These are phyloP conservation scores for Ascoidea rubescens DNA, from an alignment of 805 yeast species.

Conservation along the genomic window DNA sequence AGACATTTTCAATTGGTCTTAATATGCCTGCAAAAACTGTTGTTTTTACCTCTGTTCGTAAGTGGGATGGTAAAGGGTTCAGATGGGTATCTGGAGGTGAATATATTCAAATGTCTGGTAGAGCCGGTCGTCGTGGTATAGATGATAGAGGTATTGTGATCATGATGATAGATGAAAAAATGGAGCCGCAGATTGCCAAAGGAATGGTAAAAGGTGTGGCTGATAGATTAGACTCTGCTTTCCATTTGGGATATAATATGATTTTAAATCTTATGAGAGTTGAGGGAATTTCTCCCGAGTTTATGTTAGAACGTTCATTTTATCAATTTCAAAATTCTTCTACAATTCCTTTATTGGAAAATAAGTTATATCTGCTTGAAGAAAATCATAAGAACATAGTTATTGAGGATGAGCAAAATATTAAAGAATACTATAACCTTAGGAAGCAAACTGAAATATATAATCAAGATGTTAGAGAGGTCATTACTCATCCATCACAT, in stretches of 20 bases:
- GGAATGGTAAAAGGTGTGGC: constrained; percentile 99
- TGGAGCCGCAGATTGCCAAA: constrained; percentile 99
- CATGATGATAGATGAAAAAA: constrained; percentile 98
- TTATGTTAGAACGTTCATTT: constrained; percentile 88
- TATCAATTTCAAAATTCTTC: constrained; percentile 91
- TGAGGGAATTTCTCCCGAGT: constrained; percentile 97
- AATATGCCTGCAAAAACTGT: constrained; percentile 99
- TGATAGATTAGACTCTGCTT: constrained; percentile 92
- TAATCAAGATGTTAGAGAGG: constrained; percentile 61
- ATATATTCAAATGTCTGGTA: constrained; percentile 98
- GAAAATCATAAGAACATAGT: constrained; percentile 36
- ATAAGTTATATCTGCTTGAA: constrained; percentile 26
- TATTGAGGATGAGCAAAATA: constrained; percentile 51
- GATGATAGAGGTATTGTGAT: constrained; percentile 99
- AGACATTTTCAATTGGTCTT: constrained; percentile 93
- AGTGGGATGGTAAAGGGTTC: constrained; percentile 96
- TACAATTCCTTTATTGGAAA: constrained; percentile 76
- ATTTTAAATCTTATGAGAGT: constrained; percentile 90
- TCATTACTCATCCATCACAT: constrained; percentile 86
- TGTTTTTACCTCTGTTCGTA: constrained; percentile 92
- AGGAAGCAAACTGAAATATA: constrained; percentile 59
- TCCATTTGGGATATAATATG: constrained; percentile 96
- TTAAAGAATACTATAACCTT: constrained; percentile 75
- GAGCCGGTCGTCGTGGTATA: constrained; percentile 99
- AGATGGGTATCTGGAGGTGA: constrained; percentile 99